Evolutionary conservation across 1,284 basidiomycete genomes (phyloP).

Genomic region (Calocybe gambosa): DNA sequence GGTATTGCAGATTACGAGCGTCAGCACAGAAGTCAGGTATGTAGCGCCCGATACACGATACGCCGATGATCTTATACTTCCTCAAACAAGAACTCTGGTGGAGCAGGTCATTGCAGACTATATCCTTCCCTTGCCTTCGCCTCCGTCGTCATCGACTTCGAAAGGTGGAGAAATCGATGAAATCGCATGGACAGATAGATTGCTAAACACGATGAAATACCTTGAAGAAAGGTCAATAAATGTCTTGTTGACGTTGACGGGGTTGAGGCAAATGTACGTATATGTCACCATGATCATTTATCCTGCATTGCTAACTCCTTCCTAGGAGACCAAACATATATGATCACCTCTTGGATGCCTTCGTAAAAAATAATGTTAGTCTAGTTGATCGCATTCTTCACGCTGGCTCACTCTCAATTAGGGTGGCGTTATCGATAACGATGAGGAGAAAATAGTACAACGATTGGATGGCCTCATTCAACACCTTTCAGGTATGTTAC

Average conservation of each 20-base stretch:
- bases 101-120: slow-evolving; percentile 67
- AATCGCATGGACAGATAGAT: slow-evolving; percentile 77
- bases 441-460: slow-evolving; percentile 59
- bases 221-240: slow-evolving; percentile 60
- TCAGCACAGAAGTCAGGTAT: slow-evolving; percentile 54
- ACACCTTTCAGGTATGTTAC: slow-evolving; percentile 50
- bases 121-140: slow-evolving; percentile 74
- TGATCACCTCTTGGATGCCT: slow-evolving; percentile 63
- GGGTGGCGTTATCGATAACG: slow-evolving; percentile 83
- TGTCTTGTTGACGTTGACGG: slow-evolving; percentile 57
- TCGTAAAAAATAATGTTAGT: slow-evolving; percentile 77
- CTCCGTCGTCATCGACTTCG: slow-evolving; percentile 36
- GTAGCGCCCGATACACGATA: slow-evolving; percentile 11
- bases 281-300: not conserved
- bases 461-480: slow-evolving; percentile 52
- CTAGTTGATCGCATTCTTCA: not conserved
- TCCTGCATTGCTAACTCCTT: slow-evolving; percentile 3
- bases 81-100: slow-evolving; percentile 40
- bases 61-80: not conserved
- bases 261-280: slow-evolving; percentile 53
- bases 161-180: slow-evolving; percentile 67
- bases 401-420: slow-evolving; percentile 24
- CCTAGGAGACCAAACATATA: slow-evolving; percentile 56
- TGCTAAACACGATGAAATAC: slow-evolving; percentile 70
- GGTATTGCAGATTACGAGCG: slow-evolving; percentile 52